phyloP scores from a whole-genome alignment of 2,329 filamentous ascomycete genomes.

The Aspergillus glaucus region DNA sequence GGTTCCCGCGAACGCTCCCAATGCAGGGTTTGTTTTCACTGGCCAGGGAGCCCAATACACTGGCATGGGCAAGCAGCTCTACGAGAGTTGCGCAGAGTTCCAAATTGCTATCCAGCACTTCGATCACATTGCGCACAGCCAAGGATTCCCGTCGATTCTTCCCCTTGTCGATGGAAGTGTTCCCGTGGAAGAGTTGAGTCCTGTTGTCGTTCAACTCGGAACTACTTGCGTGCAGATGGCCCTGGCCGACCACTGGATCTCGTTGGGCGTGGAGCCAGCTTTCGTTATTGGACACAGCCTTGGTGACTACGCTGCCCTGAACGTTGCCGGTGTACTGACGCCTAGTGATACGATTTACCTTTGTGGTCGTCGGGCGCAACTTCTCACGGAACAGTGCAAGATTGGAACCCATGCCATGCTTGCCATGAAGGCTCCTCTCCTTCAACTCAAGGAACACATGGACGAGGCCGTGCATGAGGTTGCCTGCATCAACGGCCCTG shows the following conservation, averaged over 20 bases:
- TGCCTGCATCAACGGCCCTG: conserved; percentile 41
- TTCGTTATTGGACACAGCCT: conserved; percentile 39
- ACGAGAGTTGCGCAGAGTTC: conserved; percentile 26
- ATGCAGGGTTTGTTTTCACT: conserved; percentile 33
- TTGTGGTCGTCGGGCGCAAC: conserved; percentile 34
- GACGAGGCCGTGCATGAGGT: conserved; percentile 24
- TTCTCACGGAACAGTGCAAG: conserved; percentile 36
- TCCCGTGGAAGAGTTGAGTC: conserved; percentile 24
- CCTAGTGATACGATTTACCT: conserved; percentile 35
- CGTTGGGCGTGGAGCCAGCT: conserved; percentile 31
- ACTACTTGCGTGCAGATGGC: conserved; percentile 37
- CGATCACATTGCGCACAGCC: conserved; percentile 25
- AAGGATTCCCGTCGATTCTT: conserved; percentile 33
- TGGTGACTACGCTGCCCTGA: conserved; percentile 38
- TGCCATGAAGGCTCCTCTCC: conserved; percentile 34
- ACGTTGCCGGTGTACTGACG: conserved; percentile 33
- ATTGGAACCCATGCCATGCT: conserved; percentile 41
- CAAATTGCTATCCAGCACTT: conserved; percentile 25
- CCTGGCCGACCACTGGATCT: conserved; percentile 29
- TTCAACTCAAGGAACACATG: conserved; percentile 25
- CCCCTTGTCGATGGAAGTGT: conserved; percentile 28
- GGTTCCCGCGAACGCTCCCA: conserved; percentile 21
- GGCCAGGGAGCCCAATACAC: conserved; percentile 36
- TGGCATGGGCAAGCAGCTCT: conserved; percentile 32
- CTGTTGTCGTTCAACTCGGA: conserved; percentile 31